These are phyloP conservation scores for Abortiporus biennis DNA, from an alignment of 1,284 basidiomycete genomes.

Conservation along the genomic window DNA sequence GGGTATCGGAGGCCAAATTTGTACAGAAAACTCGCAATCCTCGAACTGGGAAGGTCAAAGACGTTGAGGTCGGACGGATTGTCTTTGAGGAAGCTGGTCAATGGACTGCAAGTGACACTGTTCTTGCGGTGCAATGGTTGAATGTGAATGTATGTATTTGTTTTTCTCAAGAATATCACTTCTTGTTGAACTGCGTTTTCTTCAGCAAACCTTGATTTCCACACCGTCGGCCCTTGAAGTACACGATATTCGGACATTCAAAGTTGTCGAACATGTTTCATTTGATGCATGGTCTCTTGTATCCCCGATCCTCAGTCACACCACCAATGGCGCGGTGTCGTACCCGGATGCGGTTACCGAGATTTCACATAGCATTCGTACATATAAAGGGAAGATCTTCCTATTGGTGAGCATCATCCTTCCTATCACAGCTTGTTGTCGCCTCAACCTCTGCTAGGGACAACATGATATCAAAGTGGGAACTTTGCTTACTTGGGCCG, in stretches of 20 bases:
- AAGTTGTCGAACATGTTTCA: slow-evolving; percentile 49
- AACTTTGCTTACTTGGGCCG: slow-evolving; percentile 92
- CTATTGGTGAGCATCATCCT: slow-evolving; percentile 58
- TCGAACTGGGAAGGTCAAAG: slow-evolving; percentile 53
- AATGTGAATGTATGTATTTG: slow-evolving; percentile 70
- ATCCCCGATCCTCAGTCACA: slow-evolving; percentile 45
- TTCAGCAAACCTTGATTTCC: slow-evolving; percentile 58
- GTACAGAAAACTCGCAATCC: slow-evolving; percentile 44
- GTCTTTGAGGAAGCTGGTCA: slow-evolving; percentile 48
- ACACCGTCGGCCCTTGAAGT: slow-evolving; percentile 60
- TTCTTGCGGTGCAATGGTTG: slow-evolving; percentile 70
- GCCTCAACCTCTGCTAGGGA: slow-evolving; percentile 35
- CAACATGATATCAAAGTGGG: slow-evolving; percentile 75
- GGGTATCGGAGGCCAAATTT: slow-evolving; percentile 56
- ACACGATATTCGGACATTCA: slow-evolving; percentile 55
- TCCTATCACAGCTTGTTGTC: slow-evolving; percentile 1
- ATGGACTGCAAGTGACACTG: slow-evolving; percentile 51
- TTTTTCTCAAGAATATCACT: slow-evolving; percentile 16
- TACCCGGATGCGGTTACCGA: slow-evolving; percentile 47
- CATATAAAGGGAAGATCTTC: slow-evolving; percentile 91
- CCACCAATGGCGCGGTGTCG: slow-evolving; percentile 38
- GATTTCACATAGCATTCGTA: slow-evolving; percentile 68
- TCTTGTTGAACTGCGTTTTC: slow-evolving; percentile 9
- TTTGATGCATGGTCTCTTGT: slow-evolving; percentile 53
- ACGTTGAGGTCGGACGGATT: slow-evolving; percentile 59